phyloP scores from a whole-genome alignment of 306 rosid species.

The Datisca glomerata region DNA sequence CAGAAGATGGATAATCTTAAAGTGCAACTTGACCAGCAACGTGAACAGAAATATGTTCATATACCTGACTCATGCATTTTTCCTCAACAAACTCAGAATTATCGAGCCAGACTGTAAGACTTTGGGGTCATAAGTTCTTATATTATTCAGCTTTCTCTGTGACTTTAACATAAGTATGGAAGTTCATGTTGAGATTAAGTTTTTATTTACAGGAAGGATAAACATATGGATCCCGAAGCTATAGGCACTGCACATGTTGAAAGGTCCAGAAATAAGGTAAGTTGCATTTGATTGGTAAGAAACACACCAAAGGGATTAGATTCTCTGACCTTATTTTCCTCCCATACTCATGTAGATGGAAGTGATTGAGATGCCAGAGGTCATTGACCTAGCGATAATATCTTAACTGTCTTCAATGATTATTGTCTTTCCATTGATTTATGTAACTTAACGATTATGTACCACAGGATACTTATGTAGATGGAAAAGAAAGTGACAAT shows the following conservation, averaged over 20 bases:
- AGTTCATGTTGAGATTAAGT: background rate
- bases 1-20: constrained; percentile 43
- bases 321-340: too few relatives aligned
- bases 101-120: constrained; percentile 42
- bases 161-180: constrained; percentile 2
- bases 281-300: constrained; percentile 1
- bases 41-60: constrained; percentile 20
- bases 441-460: constrained; percentile 13
- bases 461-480: constrained; percentile 36
- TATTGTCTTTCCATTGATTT: background rate
- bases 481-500: constrained; percentile 29
- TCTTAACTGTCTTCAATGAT: too few relatives aligned
- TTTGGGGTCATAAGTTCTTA: constrained; percentile 9
- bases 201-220: constrained; percentile 38
- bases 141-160: constrained; percentile 8
- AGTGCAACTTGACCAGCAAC: constrained; percentile 41
- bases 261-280: constrained; percentile 66
- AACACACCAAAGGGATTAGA: too few relatives aligned
- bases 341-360: too few relatives aligned
- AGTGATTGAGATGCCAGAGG: too few relatives aligned
- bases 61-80: constrained; percentile 10
- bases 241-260: constrained; percentile 25
- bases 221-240: constrained; percentile 35
- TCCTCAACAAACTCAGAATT: constrained; percentile 14
- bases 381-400: background rate